Percentiles rank a stretch among this genome's conserved stretches.
Conservation (phyloP, 306 rosid species). For the Glycine latifolia region DNA sequence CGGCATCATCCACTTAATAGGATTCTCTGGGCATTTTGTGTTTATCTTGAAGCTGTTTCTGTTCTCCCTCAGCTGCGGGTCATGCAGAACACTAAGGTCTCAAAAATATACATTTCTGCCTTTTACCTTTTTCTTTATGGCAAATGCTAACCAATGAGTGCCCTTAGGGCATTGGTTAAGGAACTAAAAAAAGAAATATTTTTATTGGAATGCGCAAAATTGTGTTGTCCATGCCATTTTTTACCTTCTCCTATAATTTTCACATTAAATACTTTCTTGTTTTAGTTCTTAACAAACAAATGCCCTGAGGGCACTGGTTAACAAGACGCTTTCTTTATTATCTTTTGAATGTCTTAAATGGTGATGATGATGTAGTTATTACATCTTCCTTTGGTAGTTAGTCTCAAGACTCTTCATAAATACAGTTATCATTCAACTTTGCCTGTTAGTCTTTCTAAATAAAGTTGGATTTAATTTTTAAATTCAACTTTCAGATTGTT, state of each 20-base stretch:
- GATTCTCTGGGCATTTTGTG: conserved; percentile 83
- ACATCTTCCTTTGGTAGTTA: conserved; percentile 7
- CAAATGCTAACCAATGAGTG: no score
- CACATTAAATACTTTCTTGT: no score
- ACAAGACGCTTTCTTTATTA: neutral
- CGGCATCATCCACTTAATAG: conserved; percentile 62
- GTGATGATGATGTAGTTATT: neutral
- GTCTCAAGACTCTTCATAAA: neutral
- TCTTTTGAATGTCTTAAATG: neutral
- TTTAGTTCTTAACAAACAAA: no score
- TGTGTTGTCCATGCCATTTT: no score
- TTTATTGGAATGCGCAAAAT: no score
- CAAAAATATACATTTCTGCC: neutral
- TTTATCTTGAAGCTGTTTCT: conserved; percentile 87
- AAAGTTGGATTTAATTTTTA: conserved; percentile 5
- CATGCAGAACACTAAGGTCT: conserved; percentile 84
- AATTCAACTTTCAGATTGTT: conserved; percentile 63
- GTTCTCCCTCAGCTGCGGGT: conserved; percentile 80
- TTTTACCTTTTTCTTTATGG: conserved; percentile 16
- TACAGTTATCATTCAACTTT: conserved; percentile 11
- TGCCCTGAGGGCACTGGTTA: no score
- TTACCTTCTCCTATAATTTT: no score
- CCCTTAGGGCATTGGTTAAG: no score
- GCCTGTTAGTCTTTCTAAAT: neutral
- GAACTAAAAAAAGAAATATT: no score